Base-by-base conservation (phyloP, 306 rosid genomes). In the Acmispon strigosus region DNA sequence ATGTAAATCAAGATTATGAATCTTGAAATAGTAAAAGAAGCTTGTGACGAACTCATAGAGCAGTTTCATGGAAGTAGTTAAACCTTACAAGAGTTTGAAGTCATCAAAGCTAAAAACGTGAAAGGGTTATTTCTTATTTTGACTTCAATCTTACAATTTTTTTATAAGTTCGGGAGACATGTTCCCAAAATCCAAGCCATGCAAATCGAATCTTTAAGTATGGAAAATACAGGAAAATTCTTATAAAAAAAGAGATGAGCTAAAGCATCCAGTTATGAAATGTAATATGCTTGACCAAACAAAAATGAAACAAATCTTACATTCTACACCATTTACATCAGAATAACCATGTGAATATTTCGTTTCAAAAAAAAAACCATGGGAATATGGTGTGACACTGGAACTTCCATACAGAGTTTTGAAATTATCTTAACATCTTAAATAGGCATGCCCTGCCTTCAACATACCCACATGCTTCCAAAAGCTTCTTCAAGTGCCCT, bases 401-500 rank as follows among this genome's bases (percentile, higher is more conserved):
- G 29, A 69, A 61, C 42, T 52, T 47, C 45, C 59, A 70, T 18
- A 32, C 37, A 7, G 15, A 52, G 14, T 60, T 50, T 66, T 20
- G 22, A 62, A 53, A 64, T 6, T 2, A 29, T 19, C 53, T 45
- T 24, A 17, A 45, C 15, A 51, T 27, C 58, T 53, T 36, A 7
- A 7, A 22, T 70, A 10, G 3, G 29, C 45, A 64, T n/a, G n/a
- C 6, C 57, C 41, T 9, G 6, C 69, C 73, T 48, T 74, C 77
- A 88, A 47, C 62, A 75, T 72, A 90, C 68, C 96, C 96, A 94
- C 52, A 94, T 72, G 89, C 98, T 94, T 78, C 85, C 88, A 78
- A 94, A 87, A 19, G 98, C 96, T 87, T 94, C 97, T 72, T 94
- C 96, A 72, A 89, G 74, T 50, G 95, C 92, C 66, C 95, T 81